Conservation (phyloP, 805 yeast species). For the Tanozyma kutaoensis region DNA sequence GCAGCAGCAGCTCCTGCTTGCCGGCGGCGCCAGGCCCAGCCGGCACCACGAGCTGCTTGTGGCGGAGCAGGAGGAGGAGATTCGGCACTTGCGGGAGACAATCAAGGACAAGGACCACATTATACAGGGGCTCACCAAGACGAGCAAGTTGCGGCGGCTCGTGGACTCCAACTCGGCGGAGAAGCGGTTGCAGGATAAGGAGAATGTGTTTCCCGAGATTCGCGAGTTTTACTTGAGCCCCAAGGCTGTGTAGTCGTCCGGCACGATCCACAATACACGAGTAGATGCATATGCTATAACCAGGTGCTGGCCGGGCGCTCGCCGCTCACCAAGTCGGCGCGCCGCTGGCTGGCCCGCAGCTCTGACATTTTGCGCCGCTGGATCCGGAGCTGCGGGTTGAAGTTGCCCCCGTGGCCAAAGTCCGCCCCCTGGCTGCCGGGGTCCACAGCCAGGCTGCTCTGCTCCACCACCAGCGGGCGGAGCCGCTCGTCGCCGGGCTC, state of each 20-base stretch:
- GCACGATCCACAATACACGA: neutral
- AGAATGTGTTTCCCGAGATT: slow-evolving; percentile 2
- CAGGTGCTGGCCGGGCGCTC: neutral
- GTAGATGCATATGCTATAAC: neutral
- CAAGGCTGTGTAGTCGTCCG: neutral
- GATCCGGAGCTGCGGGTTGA: slow-evolving; percentile 14
- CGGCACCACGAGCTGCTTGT: too few species aligned
- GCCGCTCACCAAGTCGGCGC: slow-evolving; percentile 2
- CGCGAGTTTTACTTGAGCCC: slow-evolving; percentile 5
- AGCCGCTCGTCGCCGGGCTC: slow-evolving; percentile 15
- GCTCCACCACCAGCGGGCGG: slow-evolving; percentile 11
- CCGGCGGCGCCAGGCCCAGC: neutral
- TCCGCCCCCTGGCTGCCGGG: neutral
- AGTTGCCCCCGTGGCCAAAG: slow-evolving; percentile 12
- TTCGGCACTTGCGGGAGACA: slow-evolving; percentile 46
- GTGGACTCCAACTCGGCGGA: slow-evolving; percentile 16
- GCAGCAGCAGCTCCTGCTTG: slow-evolving; percentile 6
- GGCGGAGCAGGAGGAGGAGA: slow-evolving; percentile 52
- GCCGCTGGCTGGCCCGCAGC: slow-evolving; percentile 6
- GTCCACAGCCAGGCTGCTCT: slow-evolving; percentile 1
- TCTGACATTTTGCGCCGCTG: slow-evolving; percentile 9
- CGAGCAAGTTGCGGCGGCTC: slow-evolving; percentile 41
- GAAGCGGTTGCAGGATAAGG: slow-evolving; percentile 1
- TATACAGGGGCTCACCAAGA: slow-evolving; percentile 58
- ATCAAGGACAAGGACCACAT: slow-evolving; percentile 67